Conservation (phyloP, 495 filamentous ascomycete genomes). For the Neurospora intermedia region DNA sequence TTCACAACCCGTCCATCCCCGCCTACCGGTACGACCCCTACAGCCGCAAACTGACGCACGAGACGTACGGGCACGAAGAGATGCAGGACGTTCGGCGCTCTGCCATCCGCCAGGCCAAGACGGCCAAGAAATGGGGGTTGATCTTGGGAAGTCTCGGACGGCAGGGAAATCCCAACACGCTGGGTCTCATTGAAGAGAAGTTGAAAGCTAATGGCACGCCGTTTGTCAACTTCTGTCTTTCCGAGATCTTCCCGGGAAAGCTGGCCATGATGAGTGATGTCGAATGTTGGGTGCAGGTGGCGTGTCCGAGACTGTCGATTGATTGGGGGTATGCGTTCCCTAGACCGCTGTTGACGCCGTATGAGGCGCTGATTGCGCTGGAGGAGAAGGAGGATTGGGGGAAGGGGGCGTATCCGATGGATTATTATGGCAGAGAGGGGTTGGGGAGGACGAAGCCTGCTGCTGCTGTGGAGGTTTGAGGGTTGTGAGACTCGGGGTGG, state of each 20-base stretch:
- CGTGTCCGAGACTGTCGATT: constrained; percentile 88
- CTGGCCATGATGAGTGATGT: constrained; percentile 84
- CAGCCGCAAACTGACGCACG: constrained; percentile 77
- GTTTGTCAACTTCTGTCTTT: constrained; percentile 72
- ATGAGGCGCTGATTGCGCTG: constrained; percentile 85
- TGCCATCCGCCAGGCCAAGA: constrained; percentile 63
- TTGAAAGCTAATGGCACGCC: constrained; percentile 58
- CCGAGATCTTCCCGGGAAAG: constrained; percentile 94
- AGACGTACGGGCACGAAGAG: constrained; percentile 80
- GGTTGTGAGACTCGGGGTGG: neutral
- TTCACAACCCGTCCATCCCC: constrained; percentile 81
- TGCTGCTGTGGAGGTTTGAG: neutral
- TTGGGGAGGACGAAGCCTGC: constrained; percentile 63
- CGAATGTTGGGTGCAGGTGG: constrained; percentile 96
- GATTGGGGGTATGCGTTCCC: constrained; percentile 98
- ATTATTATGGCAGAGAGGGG: constrained; percentile 91
- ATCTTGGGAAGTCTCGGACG: constrained; percentile 87
- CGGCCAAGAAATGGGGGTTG: constrained; percentile 80
- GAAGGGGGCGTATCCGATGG: constrained; percentile 85
- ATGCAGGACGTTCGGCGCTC: constrained; percentile 72
- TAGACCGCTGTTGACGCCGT: constrained; percentile 79
- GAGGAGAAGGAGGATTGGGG: constrained; percentile 69
- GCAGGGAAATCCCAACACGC: constrained; percentile 90
- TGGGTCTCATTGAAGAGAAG: constrained; percentile 71
- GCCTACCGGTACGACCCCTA: constrained; percentile 98